A percentile compares a stretch with the other conserved stretches of the same genome.
These are phyloP conservation scores for Salix suchowensis DNA, from an alignment of 345 rosid genomes.

Conservation along the genomic window DNA sequence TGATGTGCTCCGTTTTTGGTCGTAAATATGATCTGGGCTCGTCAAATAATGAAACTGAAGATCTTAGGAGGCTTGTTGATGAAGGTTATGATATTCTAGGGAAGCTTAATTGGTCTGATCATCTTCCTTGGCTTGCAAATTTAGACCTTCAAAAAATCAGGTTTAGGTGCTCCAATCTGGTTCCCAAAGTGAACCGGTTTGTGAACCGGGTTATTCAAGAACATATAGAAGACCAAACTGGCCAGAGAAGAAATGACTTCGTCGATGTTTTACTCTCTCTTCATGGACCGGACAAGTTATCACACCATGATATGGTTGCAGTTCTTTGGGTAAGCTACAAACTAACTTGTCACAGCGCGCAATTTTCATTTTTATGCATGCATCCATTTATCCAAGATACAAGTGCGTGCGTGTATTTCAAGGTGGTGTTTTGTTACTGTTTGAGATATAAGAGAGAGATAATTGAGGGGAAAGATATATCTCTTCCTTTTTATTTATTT, in stretches of 20 bases:
- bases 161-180: constrained; percentile 37
- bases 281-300: constrained; percentile 30
- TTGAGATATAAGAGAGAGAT: no score
- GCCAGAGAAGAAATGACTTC: constrained; percentile 28
- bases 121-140: constrained; percentile 43
- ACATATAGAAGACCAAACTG: constrained; percentile 16
- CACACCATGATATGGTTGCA: constrained; percentile 40
- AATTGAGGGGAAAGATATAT: no score
- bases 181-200: constrained; percentile 44
- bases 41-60: constrained; percentile 22
- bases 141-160: constrained; percentile 43
- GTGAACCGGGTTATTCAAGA: constrained; percentile 41
- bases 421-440: no score
- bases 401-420: not conserved
- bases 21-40: constrained; percentile 23
- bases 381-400: no score
- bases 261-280: constrained; percentile 45
- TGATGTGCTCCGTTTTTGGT: constrained; percentile 56
- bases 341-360: not conserved
- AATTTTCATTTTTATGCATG: not conserved
- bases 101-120: constrained; percentile 49
- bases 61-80: constrained; percentile 36
- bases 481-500: no score
- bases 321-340: constrained; percentile 43
- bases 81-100: constrained; percentile 53